Base-by-base conservation (phyloP, 768 basidiomycete genomes). In the Tephrocybe rancida region DNA sequence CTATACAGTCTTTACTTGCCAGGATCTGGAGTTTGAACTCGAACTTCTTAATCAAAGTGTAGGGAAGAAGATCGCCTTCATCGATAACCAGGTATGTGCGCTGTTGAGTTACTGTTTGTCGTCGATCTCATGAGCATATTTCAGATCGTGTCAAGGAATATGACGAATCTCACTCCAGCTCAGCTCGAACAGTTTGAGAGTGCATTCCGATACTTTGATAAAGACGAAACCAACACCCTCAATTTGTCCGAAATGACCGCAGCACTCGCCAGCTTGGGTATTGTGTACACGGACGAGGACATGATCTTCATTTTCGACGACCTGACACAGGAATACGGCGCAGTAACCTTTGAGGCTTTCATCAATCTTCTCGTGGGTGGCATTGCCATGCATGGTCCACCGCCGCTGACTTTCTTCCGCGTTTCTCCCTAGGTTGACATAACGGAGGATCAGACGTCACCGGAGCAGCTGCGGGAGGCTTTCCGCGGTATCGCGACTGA, bases 171-270 rank as follows among this genome's bases (percentile, higher is more conserved):
- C 57, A 96, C 96, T 0, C 95, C 97, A 0, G 95, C 93, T 13
- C 93, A 95, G 65, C 78, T 98, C 21, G 96, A 98, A 66, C 95
- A 98, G 65, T 96, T 97, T 60, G 96, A 98, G 70, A 85, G 88
- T 66, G 96, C 95, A 1, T 98, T 99, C 85, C 85, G 95, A 47
- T 95, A 98, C 73, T 99, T 99, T 64, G 96, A 98, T 70, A 85
- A 85, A 57, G 95, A 98, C 60, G 89, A 92, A 62, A 86, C 88
- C 34, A 97, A 98, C 66, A 94, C 92, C 0, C 81, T 98, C 34
- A 84, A 81, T 54, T 66, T 87, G 54, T 79, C 91, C 5, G 94
- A 98, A 70, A 89, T 97, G 82, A 83, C 88, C n/a, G 92, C 93
- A 10, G 97, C 97, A 1, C 78, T 99, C 14, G 95, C 95, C 2